Conservation (phyloP, 495 filamentous ascomycete genomes). For the Aspergillus mulundensis region DNA sequence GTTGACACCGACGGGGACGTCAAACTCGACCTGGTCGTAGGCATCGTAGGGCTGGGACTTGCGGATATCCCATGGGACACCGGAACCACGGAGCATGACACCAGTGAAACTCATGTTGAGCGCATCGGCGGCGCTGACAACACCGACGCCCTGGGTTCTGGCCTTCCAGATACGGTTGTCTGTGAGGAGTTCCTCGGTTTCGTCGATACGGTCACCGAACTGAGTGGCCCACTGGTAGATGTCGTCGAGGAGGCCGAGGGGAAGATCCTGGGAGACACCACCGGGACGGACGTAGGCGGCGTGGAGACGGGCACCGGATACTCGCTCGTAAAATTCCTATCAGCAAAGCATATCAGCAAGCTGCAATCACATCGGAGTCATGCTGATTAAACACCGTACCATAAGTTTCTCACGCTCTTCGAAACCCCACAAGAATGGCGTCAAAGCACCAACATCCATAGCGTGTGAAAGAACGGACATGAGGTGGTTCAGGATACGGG, state of each 20-base stretch:
- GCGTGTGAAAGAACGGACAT: conserved; percentile 98
- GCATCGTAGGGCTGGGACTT: conserved; percentile 96
- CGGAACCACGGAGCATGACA: conserved; percentile 95
- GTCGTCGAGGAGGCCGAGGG: conserved; percentile 92
- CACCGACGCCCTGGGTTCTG: conserved; percentile 85
- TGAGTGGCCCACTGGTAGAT: conserved; percentile 99
- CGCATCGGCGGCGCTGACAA: conserved; percentile 86
- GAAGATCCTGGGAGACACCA: conserved; percentile 93
- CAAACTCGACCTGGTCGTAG: conserved; percentile 96
- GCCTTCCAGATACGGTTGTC: conserved; percentile 99
- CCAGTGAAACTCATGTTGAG: conserved; percentile 94
- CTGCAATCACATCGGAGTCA: not conserved
- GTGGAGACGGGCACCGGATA: conserved; percentile 96
- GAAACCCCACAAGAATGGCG: conserved; percentile 99
- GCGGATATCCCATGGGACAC: conserved; percentile 96
- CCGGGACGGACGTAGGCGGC: conserved; percentile 97
- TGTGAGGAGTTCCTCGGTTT: conserved; percentile 96
- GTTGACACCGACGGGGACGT: conserved; percentile 93
- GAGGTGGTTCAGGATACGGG: conserved; percentile 90
- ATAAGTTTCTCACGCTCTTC: conserved; percentile 99
- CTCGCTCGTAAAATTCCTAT: conserved; percentile 99
- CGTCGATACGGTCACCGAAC: conserved; percentile 98
- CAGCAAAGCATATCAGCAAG: conserved; percentile 8
- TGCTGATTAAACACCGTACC: conserved; percentile 50
- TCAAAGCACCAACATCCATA: conserved; percentile 98